Base-by-base conservation (phyloP, 495 filamentous ascomycete species). In the Cairneyella variabilis region DNA sequence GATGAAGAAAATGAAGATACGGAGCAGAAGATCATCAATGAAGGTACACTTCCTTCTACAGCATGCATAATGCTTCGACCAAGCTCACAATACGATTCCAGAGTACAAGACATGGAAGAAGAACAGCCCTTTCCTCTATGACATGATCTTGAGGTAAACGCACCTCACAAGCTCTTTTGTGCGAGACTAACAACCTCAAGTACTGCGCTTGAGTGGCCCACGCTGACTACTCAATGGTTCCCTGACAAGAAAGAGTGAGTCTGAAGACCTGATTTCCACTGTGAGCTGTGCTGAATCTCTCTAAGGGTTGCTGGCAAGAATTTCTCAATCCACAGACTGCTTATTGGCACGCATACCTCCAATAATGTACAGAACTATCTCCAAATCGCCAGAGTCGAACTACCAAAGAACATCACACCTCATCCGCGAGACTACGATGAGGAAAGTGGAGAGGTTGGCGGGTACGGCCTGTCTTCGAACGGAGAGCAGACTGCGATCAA, bases 61-160 rank as follows among this genome's bases (percentile, higher is more conserved):
- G 3, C 32, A n/a, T 12, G 2, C 3, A 21, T 1, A 25, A 5
- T 7, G 1, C 23, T n/a, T 38, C 30, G 37, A 48, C 12, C 25
- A 38, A 27, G 40, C 41, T 64, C 64, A 47, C 44, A 26, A 68
- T 48, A 17, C 40, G 16, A 9, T 16, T 23, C 22, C 65, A 92
- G 95, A 97, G 71, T 99, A 99, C 79, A 99, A 99, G 68, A 96
- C 90, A 58, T 99, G 95, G 95, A 99, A 99, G 78, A 99, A 99
- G 80, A 97, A 97, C 70, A 86, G 90, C 57, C 91, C 92, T 2
- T 97, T 97, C 69, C 86, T 99, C 59, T 99, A 99, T 69, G 95
- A 97, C 63, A 84, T 96, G 77, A 91, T 97, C 52, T 71, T 96
- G 26, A 91, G 80, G 83, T 83, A 58, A 32, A 61, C 16, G 21